Evolutionary conservation across 441 rosid species (phyloP), one percentile per base, ranked within the genome.

Genomic region (Pelargonium cotyledonis): DNA sequence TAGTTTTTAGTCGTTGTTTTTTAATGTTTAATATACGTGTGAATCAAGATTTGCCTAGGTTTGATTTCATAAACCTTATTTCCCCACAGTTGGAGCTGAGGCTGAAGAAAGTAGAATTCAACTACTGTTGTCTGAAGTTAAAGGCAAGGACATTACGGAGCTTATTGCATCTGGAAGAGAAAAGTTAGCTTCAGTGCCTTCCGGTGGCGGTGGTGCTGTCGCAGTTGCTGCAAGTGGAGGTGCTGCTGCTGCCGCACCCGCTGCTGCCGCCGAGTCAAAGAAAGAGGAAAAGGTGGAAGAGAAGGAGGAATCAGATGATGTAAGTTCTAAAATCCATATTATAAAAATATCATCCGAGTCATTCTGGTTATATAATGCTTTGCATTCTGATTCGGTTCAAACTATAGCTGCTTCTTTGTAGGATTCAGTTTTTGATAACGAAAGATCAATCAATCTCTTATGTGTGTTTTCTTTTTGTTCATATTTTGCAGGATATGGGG

Each of bases 221-320:
- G 80, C 76, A 44, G 49, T 8, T 44, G 49, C 49, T 44, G 49
- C 49, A 44, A 44, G 11, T 44, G 49, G 49, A 8, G 49, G 49
- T 44, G 49, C 12, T 9, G 49, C 6, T 18, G 83, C 76, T 8
- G 75, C 86, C n/a, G 78, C 82, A 8, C 41, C 81, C 2, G 77
- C 93, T 0, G 85, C 89, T 19, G 91, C 91, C 0, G 85, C 85
- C 16, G 91, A 75, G 64, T 77, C 86, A 67, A 86, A 86, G 84
- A 85, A 90, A 71, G 98, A 89, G 71, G 88, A 88, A 78, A 92
- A 90, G 77, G 89, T 84, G 1, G 96, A 85, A 79, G 88, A 86
- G 80, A 84, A 81, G 72, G 97, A 92, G 26, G 96, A 92, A 76
- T 88, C 92, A 0, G 98, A 92, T 72, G 98, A 90, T 19, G 95